Conservation (phyloP, 2,329 filamentous ascomycete genomes). For the Epichloe hybrida region DNA sequence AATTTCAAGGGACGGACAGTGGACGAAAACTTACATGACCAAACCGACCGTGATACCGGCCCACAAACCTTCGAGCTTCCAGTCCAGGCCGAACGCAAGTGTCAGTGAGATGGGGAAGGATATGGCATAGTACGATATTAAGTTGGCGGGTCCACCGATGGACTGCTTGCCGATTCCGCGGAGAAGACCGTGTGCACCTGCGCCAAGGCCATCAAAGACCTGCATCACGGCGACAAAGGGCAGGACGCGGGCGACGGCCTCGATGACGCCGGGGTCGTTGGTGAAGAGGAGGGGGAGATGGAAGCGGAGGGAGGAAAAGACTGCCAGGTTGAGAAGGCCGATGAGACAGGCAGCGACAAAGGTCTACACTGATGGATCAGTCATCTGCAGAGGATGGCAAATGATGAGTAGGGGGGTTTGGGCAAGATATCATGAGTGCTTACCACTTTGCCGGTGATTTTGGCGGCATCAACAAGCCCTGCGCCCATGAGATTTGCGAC, state of each 20-base stretch:
- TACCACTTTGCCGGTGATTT: constrained; percentile 64
- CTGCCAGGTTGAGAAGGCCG: constrained; percentile 63
- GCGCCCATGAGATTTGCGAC: constrained; percentile 89
- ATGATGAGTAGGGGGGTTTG: too few relatives aligned
- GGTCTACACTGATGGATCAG: constrained; percentile 20
- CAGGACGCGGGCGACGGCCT: constrained; percentile 53
- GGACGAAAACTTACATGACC: constrained; percentile 33
- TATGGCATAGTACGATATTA: constrained; percentile 75
- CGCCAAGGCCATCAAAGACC: constrained; percentile 69
- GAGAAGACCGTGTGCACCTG: constrained; percentile 71
- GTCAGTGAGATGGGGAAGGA: constrained; percentile 75
- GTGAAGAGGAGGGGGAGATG: constrained; percentile 65
- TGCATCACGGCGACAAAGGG: constrained; percentile 82
- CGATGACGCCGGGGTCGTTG: constrained; percentile 55
- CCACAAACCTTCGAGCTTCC: constrained; percentile 75
- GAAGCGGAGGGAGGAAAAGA: constrained; percentile 56
- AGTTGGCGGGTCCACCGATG: constrained; percentile 77
- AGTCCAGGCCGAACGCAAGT: constrained; percentile 61
- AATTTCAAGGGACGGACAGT: not conserved
- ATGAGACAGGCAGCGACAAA: constrained; percentile 53
- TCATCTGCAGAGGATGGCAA: too few relatives aligned
- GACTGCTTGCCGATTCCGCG: constrained; percentile 80
- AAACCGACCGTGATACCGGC: constrained; percentile 62
- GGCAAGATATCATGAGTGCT: constrained; percentile 13
- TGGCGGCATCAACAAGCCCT: constrained; percentile 65